phyloP scores from a whole-genome alignment of 2,329 filamentous ascomycete species.

The Bipolaris bicolor region DNA sequence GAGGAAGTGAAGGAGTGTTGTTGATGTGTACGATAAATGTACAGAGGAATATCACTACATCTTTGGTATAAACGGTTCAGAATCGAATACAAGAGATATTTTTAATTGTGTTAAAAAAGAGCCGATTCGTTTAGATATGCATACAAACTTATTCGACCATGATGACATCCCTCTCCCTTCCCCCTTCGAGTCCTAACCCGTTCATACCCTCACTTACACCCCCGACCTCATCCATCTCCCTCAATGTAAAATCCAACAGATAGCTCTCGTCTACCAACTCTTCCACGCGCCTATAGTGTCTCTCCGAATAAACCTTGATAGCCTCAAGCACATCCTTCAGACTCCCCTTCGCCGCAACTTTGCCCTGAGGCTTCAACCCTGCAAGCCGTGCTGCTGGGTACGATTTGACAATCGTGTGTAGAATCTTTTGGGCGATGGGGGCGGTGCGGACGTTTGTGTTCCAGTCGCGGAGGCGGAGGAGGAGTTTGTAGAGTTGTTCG shows the following conservation, averaged over 20 bases:
- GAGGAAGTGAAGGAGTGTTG: not conserved
- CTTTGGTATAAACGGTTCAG: no score
- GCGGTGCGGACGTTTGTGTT: conserved; percentile 93
- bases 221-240: conserved; percentile 81
- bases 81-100: no score
- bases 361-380: conserved; percentile 59
- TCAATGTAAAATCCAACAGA: conserved; percentile 88
- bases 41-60: no score
- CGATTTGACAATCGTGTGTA: conserved; percentile 78
- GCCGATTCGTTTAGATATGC: no score
- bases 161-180: conserved; percentile 33
- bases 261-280: conserved; percentile 94
- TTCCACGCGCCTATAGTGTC: conserved; percentile 88
- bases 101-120: no score
- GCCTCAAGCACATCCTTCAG: conserved; percentile 85
- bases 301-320: conserved; percentile 88
- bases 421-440: conserved; percentile 80
- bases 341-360: conserved; percentile 45
- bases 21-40: no score
- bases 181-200: conserved; percentile 18
- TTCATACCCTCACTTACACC: conserved; percentile 36
- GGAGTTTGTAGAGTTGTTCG: conserved; percentile 82
- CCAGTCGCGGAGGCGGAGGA: conserved; percentile 89
- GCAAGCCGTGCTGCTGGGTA: conserved; percentile 82
- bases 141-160: conserved; percentile 34